Conservation (phyloP, 805 yeast genomes). For the Wickerhamiella musiphila region DNA sequence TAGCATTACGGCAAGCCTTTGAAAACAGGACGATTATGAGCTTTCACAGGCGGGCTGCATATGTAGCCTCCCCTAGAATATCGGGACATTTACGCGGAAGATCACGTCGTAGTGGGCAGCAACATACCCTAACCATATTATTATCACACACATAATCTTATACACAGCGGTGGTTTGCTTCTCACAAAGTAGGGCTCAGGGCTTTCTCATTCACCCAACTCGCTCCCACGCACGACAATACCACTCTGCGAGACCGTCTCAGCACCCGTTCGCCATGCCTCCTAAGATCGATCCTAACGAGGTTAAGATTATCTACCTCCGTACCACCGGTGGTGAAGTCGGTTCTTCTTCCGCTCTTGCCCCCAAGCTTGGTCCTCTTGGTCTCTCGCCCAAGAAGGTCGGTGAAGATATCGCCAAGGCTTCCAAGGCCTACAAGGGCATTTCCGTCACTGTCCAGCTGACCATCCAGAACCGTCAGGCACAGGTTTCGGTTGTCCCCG, state of each 20-base stretch:
- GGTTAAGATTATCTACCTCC: slow-evolving; percentile 94
- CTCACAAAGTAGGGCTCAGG: neutral
- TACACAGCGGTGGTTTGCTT: no score
- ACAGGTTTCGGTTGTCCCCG: slow-evolving; percentile 94
- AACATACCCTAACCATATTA: no score
- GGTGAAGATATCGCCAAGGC: slow-evolving; percentile 99
- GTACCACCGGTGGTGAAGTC: slow-evolving; percentile 99
- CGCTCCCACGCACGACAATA: neutral
- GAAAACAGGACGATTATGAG: no score
- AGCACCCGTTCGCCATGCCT: slow-evolving; percentile 37
- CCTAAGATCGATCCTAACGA: slow-evolving; percentile 98
- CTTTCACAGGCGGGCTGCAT: no score
- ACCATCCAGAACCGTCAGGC: slow-evolving; percentile 99
- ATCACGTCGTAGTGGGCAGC: no score
- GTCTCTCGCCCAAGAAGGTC: slow-evolving; percentile 99
- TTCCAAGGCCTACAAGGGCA: slow-evolving; percentile 97
- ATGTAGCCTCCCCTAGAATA: no score
- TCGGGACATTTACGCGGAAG: no score
- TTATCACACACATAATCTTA: no score
- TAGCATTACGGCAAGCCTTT: no score
- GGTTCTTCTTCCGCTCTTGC: slow-evolving; percentile 99
- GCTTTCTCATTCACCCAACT: neutral
- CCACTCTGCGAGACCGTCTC: neutral
- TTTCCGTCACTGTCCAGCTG: slow-evolving; percentile 95
- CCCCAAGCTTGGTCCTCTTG: slow-evolving; percentile 99